Evolutionary conservation across 495 filamentous ascomycete species (phyloP).

Genomic region (Tuber calosporum): DNA sequence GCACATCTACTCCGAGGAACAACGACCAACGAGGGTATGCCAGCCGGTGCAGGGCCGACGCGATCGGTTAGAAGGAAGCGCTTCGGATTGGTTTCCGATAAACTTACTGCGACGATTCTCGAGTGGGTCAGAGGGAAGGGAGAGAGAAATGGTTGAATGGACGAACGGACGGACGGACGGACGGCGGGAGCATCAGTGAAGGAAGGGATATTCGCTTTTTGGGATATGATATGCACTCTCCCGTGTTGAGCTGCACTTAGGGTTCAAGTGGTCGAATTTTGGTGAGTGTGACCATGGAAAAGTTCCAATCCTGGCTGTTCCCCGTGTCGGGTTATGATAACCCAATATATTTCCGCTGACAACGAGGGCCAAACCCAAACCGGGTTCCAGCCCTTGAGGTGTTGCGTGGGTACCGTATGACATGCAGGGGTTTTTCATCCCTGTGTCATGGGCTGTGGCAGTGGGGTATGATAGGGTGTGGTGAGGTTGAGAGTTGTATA

Average conservation of each 20-base stretch:
- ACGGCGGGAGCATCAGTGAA: not conserved
- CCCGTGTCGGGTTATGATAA: too few relatives aligned
- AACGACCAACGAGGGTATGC: not conserved
- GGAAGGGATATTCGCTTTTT: not conserved
- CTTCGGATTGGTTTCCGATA: not conserved
- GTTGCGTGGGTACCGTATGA: not conserved
- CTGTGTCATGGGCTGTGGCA: not conserved
- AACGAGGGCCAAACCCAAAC: too few relatives aligned
- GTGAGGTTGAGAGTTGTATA: not conserved
- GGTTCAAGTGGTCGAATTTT: too few relatives aligned
- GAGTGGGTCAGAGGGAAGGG: not conserved
- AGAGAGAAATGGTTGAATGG: not conserved
- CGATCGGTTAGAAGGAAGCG: not conserved
- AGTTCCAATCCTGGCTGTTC: too few relatives aligned
- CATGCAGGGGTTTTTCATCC: not conserved
- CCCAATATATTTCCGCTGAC: too few relatives aligned
- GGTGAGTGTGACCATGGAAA: too few relatives aligned
- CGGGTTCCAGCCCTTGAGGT: too few relatives aligned
- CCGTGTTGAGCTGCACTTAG: not conserved
- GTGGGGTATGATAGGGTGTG: not conserved
- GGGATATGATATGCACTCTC: not conserved
- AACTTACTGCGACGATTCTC: not conserved
- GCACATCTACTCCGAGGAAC: not conserved
- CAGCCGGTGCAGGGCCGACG: not conserved
- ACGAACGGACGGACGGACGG: not conserved